A percentile compares a stretch with the other conserved stretches of the same genome.
phyloP scores from a whole-genome alignment of 192 early-diverging fungal genomes.

The Backusella circina region DNA sequence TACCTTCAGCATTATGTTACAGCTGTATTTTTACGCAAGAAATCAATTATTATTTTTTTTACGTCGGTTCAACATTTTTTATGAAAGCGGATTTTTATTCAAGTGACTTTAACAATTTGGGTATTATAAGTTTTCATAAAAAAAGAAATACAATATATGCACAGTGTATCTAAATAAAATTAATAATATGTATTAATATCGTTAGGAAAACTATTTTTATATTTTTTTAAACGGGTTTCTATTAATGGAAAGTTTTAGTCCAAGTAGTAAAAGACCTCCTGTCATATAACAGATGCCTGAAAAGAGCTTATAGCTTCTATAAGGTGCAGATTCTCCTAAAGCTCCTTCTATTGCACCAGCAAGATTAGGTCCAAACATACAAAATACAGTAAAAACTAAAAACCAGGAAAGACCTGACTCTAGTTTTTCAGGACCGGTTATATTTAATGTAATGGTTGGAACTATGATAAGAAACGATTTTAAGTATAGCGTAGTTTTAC shows the following conservation, averaged over 20 bases:
- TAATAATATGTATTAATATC: neutral
- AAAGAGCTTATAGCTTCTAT: constrained; percentile 12
- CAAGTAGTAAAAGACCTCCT: neutral
- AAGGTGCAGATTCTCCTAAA: neutral
- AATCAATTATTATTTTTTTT: too few species aligned
- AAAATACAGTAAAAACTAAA: neutral
- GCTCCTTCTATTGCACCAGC: constrained; percentile 10
- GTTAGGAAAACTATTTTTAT: neutral
- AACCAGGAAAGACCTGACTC: constrained; percentile 11
- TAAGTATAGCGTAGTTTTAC: neutral
- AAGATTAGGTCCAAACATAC: constrained; percentile 16
- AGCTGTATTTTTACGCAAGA: too few species aligned
- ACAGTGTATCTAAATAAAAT: neutral
- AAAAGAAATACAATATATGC: neutral
- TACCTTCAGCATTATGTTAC: too few species aligned
- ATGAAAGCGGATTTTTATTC: neutral
- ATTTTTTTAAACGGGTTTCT: neutral
- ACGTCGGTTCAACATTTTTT: too few species aligned
- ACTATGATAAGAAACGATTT: neutral
- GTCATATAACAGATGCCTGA: constrained; percentile 5
- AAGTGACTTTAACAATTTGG: neutral
- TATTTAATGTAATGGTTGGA: constrained; percentile 9
- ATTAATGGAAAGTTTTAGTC: constrained; percentile 1
- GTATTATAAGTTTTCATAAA: neutral
- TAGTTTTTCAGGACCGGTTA: constrained; percentile 4